Conservation (phyloP, 768 basidiomycete genomes). For the Nevesoporus exiguus region DNA sequence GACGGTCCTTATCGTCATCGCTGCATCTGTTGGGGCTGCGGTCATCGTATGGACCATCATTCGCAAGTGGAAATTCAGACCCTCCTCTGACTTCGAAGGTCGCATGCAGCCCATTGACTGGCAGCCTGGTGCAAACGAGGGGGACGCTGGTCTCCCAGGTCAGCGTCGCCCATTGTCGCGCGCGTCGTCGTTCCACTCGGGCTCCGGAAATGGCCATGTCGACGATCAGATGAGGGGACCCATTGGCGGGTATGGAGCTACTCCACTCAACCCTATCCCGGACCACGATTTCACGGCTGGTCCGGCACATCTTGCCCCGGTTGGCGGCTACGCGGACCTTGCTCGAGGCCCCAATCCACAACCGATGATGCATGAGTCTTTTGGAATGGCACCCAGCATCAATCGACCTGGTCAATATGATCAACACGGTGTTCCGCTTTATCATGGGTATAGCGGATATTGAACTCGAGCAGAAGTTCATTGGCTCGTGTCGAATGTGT, state of each 20-base stretch:
- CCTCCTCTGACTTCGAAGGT: slow-evolving; percentile 75
- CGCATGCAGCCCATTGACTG: slow-evolving; percentile 88
- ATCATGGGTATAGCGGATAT: slow-evolving; percentile 41
- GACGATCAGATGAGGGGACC: slow-evolving; percentile 35
- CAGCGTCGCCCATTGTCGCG: slow-evolving; percentile 50
- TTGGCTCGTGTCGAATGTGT: neutral
- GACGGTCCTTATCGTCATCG: slow-evolving; percentile 69
- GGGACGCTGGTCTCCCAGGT: slow-evolving; percentile 44
- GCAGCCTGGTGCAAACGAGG: slow-evolving; percentile 57
- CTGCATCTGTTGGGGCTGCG: slow-evolving; percentile 61
- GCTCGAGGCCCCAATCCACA: slow-evolving; percentile 70
- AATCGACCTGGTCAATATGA: slow-evolving; percentile 52
- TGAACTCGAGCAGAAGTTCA: neutral
- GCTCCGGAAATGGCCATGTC: slow-evolving; percentile 35
- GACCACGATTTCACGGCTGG: slow-evolving; percentile 79
- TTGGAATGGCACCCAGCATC: slow-evolving; percentile 37
- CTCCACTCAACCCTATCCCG: slow-evolving; percentile 46
- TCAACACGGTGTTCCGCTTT: slow-evolving; percentile 54
- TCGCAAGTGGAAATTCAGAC: slow-evolving; percentile 88
- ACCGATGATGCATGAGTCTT: slow-evolving; percentile 47
- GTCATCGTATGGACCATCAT: slow-evolving; percentile 84
- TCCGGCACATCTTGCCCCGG: slow-evolving; percentile 51
- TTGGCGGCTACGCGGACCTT: slow-evolving; percentile 81
- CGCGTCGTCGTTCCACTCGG: slow-evolving; percentile 70
- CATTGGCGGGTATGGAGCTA: slow-evolving; percentile 23